phyloP scores from a whole-genome alignment of 371 early-diverging fungal species.

The Mucor racemosus region DNA sequence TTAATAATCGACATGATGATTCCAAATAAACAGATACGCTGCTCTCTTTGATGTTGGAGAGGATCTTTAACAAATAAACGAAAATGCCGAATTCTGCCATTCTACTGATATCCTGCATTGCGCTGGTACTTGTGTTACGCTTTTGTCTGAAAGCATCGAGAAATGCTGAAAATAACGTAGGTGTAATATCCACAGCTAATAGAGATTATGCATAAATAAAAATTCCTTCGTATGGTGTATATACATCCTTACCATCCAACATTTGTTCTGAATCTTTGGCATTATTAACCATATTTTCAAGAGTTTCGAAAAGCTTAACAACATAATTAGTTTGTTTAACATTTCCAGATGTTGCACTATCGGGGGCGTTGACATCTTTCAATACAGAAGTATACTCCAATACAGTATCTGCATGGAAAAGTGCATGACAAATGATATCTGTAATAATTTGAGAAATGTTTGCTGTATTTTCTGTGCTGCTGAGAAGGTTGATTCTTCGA shows the following conservation, averaged over 20 bases:
- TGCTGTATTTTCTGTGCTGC: background rate
- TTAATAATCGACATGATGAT: conserved; percentile 25
- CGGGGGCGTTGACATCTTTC: conserved; percentile 22
- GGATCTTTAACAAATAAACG: conserved; percentile 27
- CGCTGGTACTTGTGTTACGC: conserved; percentile 27
- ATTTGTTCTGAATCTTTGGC: conserved; percentile 18
- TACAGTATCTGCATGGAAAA: conserved; percentile 50
- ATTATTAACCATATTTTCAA: conserved; percentile 22
- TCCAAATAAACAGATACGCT: conserved; percentile 23
- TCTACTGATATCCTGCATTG: conserved; percentile 38
- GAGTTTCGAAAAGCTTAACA: conserved; percentile 44
- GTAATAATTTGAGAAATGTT: conserved; percentile 21
- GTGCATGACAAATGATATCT: conserved; percentile 30
- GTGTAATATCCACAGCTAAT: conserved; percentile 35
- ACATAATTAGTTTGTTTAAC: conserved; percentile 38
- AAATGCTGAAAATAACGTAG: conserved; percentile 37
- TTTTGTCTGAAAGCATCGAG: conserved; percentile 39
- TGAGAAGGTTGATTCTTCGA: conserved; percentile 18
- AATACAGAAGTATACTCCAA: conserved; percentile 47
- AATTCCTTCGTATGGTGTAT: background rate
- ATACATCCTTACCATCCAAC: conserved; percentile 33
- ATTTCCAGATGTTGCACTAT: background rate
- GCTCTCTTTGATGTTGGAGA: conserved; percentile 4
- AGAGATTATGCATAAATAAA: background rate
- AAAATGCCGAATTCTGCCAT: conserved; percentile 50